Evolutionary conservation across 2,329 filamentous ascomycete species (phyloP), one percentile per base, ranked within the genome.

Genomic region (Penicillium hordei): DNA sequence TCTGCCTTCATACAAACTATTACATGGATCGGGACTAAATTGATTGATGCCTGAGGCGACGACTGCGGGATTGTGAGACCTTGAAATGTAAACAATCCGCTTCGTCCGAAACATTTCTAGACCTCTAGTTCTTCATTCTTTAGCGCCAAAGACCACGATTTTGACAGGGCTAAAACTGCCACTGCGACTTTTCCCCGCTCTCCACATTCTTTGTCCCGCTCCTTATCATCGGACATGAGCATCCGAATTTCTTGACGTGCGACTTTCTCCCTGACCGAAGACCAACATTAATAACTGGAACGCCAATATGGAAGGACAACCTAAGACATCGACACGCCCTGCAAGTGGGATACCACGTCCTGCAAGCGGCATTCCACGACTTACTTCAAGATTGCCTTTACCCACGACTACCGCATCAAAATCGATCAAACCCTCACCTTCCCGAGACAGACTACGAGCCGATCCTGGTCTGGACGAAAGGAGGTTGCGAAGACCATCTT

Each of bases 371-470:
- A 76, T 85, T 50, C 83, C 83, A 58, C 77, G 82, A 44, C 76
- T 78, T 40, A 65, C 70, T 43, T 85, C 83, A 23, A 79, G 80
- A 62, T 74, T 86, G 46, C 83, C 83, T 13, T 73, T 84, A 60
- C 82, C 78, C 25, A 76, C 72, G 31, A 58, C 76, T 43, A 72
- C 75, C 42, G 64, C 67, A 40, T 65, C 73, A 36, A 75, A 73
- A 58, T 73, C 77, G 33, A 67, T 83, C 54, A 78, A 78, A 51
- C 72, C 79, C 17, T 75, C 80, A 49, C 77, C 72, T 8, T 82
- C 81, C 9, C 75, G 74, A 64, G 81, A 82, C 36, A 78, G 76
- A 60, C 68, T 81, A 29, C 75, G 75, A 60, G 68, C 75, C 59
- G 71, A 78, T 45, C 66, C 71, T 12, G 76, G 76, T 5, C 58